Evolutionary conservation across 345 rosid species (phyloP).

Genomic region (Gossypium arboreum): DNA sequence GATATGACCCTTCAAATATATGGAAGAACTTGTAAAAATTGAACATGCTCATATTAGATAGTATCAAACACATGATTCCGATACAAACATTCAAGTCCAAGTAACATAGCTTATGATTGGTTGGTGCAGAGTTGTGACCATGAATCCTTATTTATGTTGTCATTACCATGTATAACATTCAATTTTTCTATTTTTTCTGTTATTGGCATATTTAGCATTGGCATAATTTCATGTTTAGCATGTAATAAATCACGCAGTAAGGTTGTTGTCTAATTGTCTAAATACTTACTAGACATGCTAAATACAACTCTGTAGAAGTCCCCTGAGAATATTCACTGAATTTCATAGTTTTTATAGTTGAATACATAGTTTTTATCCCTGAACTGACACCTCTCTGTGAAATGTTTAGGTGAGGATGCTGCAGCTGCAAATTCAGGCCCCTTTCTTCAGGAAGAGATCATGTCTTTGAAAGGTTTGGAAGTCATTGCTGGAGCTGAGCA

Average conservation of each 20-base stretch:
- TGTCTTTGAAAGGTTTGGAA: slow-evolving; percentile 77
- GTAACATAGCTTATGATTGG: background rate
- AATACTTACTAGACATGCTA: background rate
- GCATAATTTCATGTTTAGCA: background rate
- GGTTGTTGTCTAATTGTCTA: background rate
- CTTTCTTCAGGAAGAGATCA: slow-evolving; percentile 64
- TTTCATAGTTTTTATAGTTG: background rate
- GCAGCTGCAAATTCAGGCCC: slow-evolving; percentile 38
- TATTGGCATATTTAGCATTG: background rate
- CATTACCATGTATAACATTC: background rate
- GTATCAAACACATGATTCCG: background rate
- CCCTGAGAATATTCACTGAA: background rate
- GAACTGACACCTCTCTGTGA: background rate
- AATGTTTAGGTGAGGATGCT: slow-evolving; percentile 40
- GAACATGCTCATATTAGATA: background rate
- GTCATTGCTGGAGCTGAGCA: slow-evolving; percentile 27
- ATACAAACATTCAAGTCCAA: background rate
- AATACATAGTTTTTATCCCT: background rate
- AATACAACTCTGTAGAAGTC: background rate
- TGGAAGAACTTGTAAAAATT: background rate
- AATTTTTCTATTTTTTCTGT: background rate
- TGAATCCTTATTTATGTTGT: background rate
- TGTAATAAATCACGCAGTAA: background rate
- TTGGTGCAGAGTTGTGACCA: background rate
- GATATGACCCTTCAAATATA: background rate